phyloP scores from a whole-genome alignment of 345 rosid species.

The Clausena lansium region DNA sequence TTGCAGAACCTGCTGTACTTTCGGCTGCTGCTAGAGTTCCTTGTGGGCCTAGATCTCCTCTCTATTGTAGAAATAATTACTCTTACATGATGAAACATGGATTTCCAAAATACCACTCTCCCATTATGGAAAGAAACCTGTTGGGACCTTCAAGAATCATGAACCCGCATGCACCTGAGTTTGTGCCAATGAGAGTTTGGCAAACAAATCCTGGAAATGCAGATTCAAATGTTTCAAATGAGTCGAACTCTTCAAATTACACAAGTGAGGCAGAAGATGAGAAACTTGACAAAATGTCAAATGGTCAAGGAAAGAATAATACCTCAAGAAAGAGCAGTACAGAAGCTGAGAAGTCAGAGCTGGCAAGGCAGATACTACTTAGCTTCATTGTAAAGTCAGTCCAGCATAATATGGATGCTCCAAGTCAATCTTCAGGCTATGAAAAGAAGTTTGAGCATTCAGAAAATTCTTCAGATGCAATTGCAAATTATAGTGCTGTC shows the following conservation, averaged over 20 bases:
- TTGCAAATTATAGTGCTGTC: constrained; percentile 50
- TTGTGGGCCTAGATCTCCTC: constrained; percentile 54
- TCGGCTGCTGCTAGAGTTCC: constrained; percentile 49
- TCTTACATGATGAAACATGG: constrained; percentile 35
- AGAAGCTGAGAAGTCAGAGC: constrained; percentile 52
- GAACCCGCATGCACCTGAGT: constrained; percentile 70
- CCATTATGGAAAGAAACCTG: constrained; percentile 21
- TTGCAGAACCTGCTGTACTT: constrained; percentile 44
- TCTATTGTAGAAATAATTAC: constrained; percentile 39
- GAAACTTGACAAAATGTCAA: constrained; percentile 18
- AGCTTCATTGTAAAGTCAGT: constrained; percentile 71
- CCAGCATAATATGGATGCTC: constrained; percentile 38
- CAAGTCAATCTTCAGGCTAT: constrained; percentile 21
- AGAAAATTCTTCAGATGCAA: constrained; percentile 44
- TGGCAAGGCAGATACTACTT: constrained; percentile 70
- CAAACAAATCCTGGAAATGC: constrained; percentile 30
- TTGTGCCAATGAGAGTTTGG: constrained; percentile 52
- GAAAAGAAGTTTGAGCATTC: constrained; percentile 30
- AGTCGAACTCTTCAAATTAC: constrained; percentile 19
- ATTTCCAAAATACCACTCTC: constrained; percentile 32
- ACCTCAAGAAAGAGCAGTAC: constrained; percentile 28
- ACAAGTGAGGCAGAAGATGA: constrained; percentile 25
- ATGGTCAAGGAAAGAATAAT: constrained; percentile 16
- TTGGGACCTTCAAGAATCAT: constrained; percentile 36
- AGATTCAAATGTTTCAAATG: constrained; percentile 22